phyloP scores from a whole-genome alignment of 805 yeast genomes.

The Starmera quercuum region DNA sequence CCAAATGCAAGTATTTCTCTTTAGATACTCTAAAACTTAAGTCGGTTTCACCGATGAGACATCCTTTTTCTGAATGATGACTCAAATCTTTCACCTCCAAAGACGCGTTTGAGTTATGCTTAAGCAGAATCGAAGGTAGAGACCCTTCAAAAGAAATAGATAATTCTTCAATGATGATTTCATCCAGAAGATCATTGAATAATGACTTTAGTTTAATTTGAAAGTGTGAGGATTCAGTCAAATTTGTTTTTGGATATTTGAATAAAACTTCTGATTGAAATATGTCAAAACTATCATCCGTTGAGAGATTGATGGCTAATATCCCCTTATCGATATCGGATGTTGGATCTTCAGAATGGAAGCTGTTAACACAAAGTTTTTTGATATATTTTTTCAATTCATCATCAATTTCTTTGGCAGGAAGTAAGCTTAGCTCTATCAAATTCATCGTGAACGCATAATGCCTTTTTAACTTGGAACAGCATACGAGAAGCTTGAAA shows the following conservation, averaged over 20 bases:
- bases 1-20: slow-evolving; percentile 10
- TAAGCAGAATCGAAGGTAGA: slow-evolving; percentile 9
- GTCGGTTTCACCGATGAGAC: slow-evolving; percentile 6
- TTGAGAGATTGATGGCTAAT: slow-evolving; percentile 15
- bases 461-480: slow-evolving; percentile 21
- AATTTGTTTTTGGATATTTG: slow-evolving; percentile 9
- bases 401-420: slow-evolving; percentile 4
- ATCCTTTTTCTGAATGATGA: slow-evolving; percentile 4
- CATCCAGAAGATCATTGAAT: slow-evolving; percentile 13
- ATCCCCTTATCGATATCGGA: not conserved
- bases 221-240: slow-evolving; percentile 12
- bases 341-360: not conserved
- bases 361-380: not conserved
- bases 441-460: slow-evolving; percentile 26
- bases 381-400: not conserved
- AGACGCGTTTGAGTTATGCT: slow-evolving; percentile 4
- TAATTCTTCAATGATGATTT: slow-evolving; percentile 5
- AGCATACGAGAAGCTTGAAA: slow-evolving; percentile 31
- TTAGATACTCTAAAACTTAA: slow-evolving; percentile 9
- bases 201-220: slow-evolving; percentile 25
- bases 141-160: slow-evolving; percentile 8
- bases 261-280: slow-evolving; percentile 18
- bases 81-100: not conserved
- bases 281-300: slow-evolving; percentile 18
- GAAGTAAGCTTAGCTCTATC: slow-evolving; percentile 24